A percentile compares a stretch with the other conserved stretches of the same genome.
phyloP scores from a whole-genome alignment of 2,329 filamentous ascomycete species.

The Phaeosphaeria sp. region DNA sequence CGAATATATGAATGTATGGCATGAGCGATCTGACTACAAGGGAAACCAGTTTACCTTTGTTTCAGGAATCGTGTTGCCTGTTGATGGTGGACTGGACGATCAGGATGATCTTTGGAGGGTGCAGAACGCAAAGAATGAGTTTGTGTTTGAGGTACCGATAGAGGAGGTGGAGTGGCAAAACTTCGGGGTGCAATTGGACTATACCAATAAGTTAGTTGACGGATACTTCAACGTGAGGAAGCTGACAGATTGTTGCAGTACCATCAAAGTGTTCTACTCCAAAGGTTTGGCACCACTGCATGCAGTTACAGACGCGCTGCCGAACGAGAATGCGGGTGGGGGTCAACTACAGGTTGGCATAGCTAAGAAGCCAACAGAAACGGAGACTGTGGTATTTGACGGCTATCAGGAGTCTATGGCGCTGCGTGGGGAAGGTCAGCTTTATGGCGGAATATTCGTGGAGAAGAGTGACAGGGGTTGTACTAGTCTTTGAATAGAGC shows the following conservation, averaged over 20 bases:
- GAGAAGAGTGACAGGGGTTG: slow-evolving; percentile 33
- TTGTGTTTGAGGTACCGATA: slow-evolving; percentile 26
- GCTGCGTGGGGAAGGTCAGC: slow-evolving; percentile 27
- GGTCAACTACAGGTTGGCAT: slow-evolving; percentile 37
- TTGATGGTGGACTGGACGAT: slow-evolving; percentile 26
- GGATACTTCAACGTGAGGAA: background rate
- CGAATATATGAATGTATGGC: slow-evolving; percentile 42
- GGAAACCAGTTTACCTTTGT: slow-evolving; percentile 36
- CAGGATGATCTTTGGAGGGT: slow-evolving; percentile 28
- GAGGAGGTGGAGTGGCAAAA: slow-evolving; percentile 29
- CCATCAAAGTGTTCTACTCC: slow-evolving; percentile 33
- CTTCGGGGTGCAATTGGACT: slow-evolving; percentile 33
- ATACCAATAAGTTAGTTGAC: slow-evolving; percentile 25
- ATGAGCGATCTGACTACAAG: slow-evolving; percentile 31
- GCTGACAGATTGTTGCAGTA: slow-evolving; percentile 21
- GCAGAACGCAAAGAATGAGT: slow-evolving; percentile 25
- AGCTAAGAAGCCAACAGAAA: slow-evolving; percentile 39
- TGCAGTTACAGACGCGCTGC: slow-evolving; percentile 17
- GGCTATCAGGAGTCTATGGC: slow-evolving; percentile 33
- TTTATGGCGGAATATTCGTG: slow-evolving; percentile 42
- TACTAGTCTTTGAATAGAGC: slow-evolving; percentile 20
- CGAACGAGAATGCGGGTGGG: slow-evolving; percentile 32
- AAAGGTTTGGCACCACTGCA: slow-evolving; percentile 15
- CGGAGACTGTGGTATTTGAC: slow-evolving; percentile 31
- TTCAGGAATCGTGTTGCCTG: slow-evolving; percentile 24